Conservation (phyloP, 2,329 filamentous ascomycete species). For the Aspergillus ochraceus region DNA sequence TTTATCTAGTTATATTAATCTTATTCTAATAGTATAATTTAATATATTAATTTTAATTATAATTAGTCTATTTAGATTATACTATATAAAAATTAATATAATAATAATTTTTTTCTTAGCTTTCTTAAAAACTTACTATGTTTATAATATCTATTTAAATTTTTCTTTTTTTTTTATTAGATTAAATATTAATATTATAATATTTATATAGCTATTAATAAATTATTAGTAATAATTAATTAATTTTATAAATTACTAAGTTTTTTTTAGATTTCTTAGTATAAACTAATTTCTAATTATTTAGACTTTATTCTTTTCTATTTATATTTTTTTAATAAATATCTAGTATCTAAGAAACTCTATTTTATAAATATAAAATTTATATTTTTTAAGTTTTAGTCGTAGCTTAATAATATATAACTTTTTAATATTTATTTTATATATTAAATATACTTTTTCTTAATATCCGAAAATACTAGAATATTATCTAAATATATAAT, state of each 20-base stretch:
- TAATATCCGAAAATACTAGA: constrained; percentile 4
- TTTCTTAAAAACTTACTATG: too few relatives aligned
- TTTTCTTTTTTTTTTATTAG: too few relatives aligned
- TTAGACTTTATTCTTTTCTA: not conserved
- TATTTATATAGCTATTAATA: not conserved
- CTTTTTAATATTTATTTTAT: constrained; percentile 1
- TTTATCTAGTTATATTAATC: too few relatives aligned
- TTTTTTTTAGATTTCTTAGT: constrained; percentile 1
- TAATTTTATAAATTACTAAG: not conserved
- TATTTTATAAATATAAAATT: constrained; percentile 1
- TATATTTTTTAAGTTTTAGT: constrained; percentile 1
- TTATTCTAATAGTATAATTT: too few relatives aligned
- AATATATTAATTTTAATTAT: too few relatives aligned
- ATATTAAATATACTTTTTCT: not conserved
- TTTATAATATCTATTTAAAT: too few relatives aligned
- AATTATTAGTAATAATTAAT: not conserved
- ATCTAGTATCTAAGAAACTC: not conserved
- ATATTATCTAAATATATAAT: constrained; percentile 5
- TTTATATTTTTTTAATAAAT: not conserved
- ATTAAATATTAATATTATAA: not conserved
- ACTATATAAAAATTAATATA: too few relatives aligned
- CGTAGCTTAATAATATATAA: not conserved
- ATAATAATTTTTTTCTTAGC: too few relatives aligned
- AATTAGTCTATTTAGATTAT: too few relatives aligned
- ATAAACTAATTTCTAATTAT: not conserved